These are phyloP conservation scores for Penicillium goetzii DNA, from an alignment of 495 filamentous ascomycete genomes.

Conservation along the genomic window DNA sequence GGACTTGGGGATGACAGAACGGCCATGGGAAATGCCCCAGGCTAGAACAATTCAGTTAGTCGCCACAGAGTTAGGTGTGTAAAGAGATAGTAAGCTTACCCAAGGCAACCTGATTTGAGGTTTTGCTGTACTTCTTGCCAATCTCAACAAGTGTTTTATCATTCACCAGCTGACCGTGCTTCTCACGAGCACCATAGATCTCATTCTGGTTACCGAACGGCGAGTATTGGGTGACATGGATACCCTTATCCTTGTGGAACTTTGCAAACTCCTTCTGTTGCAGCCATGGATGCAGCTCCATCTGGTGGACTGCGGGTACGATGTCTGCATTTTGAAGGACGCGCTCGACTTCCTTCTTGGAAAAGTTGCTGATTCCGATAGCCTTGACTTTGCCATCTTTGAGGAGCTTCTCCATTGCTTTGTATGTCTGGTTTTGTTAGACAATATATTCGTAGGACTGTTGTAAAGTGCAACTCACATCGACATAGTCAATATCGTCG, in stretches of 20 bases:
- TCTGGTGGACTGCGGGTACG: conserved; percentile 67
- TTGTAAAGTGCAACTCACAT: conserved; percentile 40
- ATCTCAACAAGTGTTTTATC: conserved; percentile 63
- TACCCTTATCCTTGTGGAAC: conserved; percentile 58
- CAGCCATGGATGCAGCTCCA: conserved; percentile 65
- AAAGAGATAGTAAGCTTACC: background rate
- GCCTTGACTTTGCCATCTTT: conserved; percentile 59
- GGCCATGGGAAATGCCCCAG: conserved; percentile 68
- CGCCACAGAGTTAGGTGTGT: background rate
- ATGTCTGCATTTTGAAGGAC: conserved; percentile 57
- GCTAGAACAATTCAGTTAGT: conserved; percentile 28
- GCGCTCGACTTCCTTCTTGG: conserved; percentile 66
- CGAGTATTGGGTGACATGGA: conserved; percentile 68
- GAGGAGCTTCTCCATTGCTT: conserved; percentile 65
- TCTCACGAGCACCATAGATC: conserved; percentile 55
- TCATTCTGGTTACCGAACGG: conserved; percentile 75
- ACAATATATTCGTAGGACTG: background rate
- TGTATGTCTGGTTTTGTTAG: conserved; percentile 59
- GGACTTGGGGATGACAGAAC: conserved; percentile 69
- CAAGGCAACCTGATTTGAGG: conserved; percentile 63
- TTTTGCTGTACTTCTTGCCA: conserved; percentile 65
- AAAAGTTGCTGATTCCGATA: conserved; percentile 83
- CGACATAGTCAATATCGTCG: conserved; percentile 52
- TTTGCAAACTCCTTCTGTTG: conserved; percentile 62
- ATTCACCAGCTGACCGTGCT: conserved; percentile 60